A percentile compares a stretch with the other conserved stretches of the same genome.
Conservation (phyloP, 208 protist species). For the Leptomonas pyrrhocoris region DNA sequence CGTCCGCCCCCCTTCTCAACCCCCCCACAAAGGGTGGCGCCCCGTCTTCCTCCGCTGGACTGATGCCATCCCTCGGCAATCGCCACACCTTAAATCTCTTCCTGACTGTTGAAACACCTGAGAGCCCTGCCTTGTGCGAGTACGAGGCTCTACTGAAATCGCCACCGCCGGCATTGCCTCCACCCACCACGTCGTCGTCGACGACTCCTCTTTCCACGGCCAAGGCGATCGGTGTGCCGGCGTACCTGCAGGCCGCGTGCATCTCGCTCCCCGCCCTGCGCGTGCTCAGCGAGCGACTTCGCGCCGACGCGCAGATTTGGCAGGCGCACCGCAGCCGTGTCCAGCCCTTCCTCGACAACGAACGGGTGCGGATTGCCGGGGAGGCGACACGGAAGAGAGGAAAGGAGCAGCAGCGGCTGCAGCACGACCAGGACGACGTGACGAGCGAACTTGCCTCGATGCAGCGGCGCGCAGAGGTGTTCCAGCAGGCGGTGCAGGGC, state of each 20-base stretch:
- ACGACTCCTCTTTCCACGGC: not conserved
- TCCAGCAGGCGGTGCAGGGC: slow-evolving; percentile 17
- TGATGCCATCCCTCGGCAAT: not conserved
- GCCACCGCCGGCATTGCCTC: not conserved
- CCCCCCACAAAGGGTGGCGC: no score
- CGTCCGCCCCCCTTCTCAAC: no score
- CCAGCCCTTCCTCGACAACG: slow-evolving; percentile 30
- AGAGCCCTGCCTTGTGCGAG: slow-evolving; percentile 25
- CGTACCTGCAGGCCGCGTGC: slow-evolving; percentile 11
- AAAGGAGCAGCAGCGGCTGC: slow-evolving; percentile 59
- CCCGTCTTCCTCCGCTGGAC: not conserved
- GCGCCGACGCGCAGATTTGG: slow-evolving; percentile 19
- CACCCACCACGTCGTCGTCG: not conserved
- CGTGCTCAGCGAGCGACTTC: slow-evolving; percentile 18
- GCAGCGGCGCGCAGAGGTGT: slow-evolving; percentile 21
- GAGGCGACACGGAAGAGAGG: slow-evolving; percentile 56
- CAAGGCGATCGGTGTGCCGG: slow-evolving; percentile 4
- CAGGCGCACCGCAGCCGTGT: slow-evolving; percentile 26
- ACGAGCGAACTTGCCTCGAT: slow-evolving; percentile 32
- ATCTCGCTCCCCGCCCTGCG: slow-evolving; percentile 36
- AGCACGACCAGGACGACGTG: slow-evolving; percentile 60
- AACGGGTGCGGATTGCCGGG: slow-evolving; percentile 38
- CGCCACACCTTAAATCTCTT: slow-evolving; percentile 7
- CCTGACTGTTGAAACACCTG: not conserved
- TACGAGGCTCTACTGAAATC: slow-evolving; percentile 21